Percentiles rank a stretch among this genome's conserved stretches.
Evolutionary conservation across 768 basidiomycete genomes (phyloP).

Genomic region (Hypsizygus marmoreus): DNA sequence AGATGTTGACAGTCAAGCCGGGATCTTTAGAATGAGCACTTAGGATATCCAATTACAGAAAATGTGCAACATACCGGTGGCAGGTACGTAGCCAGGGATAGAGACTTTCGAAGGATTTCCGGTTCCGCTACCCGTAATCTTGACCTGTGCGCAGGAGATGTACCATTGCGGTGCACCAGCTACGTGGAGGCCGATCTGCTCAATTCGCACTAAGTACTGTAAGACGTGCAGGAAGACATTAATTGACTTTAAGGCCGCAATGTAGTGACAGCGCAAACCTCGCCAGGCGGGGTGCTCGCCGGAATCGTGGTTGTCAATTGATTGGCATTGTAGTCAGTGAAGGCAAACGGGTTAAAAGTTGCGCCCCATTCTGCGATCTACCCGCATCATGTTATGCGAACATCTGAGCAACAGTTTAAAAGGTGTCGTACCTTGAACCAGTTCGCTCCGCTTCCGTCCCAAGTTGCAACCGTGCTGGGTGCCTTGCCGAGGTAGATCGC

Average conservation of each 20-base stretch:
- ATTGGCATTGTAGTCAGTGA: slow-evolving; percentile 20
- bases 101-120: slow-evolving; percentile 46
- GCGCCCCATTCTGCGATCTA: slow-evolving; percentile 28
- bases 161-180: slow-evolving; percentile 49
- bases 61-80: slow-evolving; percentile 29
- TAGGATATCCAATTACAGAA: too few species aligned
- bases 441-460: slow-evolving; percentile 39
- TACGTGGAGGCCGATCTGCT: slow-evolving; percentile 44
- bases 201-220: slow-evolving; percentile 35
- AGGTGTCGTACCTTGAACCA: slow-evolving; percentile 42
- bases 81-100: slow-evolving; percentile 48
- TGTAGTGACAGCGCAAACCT: slow-evolving; percentile 7
- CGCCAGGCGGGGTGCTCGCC: slow-evolving; percentile 30
- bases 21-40: slow-evolving; percentile 35
- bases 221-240: background rate
- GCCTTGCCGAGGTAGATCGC: slow-evolving; percentile 40
- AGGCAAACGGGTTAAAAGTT: slow-evolving; percentile 23
- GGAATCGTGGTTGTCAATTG: slow-evolving; percentile 35
- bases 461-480: slow-evolving; percentile 30
- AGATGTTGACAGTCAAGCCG: slow-evolving; percentile 43
- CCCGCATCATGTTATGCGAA: slow-evolving; percentile 1
- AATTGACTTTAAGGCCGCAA: background rate
- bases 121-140: slow-evolving; percentile 40
- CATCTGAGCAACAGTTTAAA: slow-evolving; percentile 19
- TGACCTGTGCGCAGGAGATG: slow-evolving; percentile 51